Conservation (phyloP, 1,284 basidiomycete genomes). For the Ganoderma multipileum region DNA sequence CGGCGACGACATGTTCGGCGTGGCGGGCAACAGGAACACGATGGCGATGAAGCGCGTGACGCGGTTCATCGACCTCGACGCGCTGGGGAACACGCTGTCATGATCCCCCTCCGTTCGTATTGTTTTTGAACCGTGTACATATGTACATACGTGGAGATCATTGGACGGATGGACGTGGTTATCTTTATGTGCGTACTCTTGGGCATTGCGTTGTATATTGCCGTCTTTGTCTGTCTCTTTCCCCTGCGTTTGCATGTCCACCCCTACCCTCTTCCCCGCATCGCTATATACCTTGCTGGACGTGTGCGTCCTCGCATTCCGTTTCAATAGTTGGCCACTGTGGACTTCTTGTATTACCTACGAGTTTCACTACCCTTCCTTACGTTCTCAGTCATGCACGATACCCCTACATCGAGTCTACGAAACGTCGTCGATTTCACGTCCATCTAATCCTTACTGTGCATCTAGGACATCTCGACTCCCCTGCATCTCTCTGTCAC, state of each 20-base stretch:
- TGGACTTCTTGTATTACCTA: not conserved
- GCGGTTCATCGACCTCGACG: constrained; percentile 57
- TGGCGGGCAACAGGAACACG: constrained; percentile 56
- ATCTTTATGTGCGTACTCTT: constrained; percentile 11
- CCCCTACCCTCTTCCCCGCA: not conserved
- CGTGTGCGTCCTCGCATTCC: constrained; percentile 14
- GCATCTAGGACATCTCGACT: constrained; percentile 24
- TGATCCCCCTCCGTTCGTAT: not conserved
- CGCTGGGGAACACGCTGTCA: constrained; percentile 31
- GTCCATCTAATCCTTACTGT: constrained; percentile 29
- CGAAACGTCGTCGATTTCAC: not conserved
- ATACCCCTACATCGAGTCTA: not conserved
- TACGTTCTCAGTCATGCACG: not conserved
- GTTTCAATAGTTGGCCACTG: constrained; percentile 15
- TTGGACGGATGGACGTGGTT: constrained; percentile 1
- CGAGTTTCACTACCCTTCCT: not conserved
- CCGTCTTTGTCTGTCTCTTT: not conserved
- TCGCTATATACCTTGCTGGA: constrained; percentile 4
- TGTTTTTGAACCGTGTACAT: not conserved
- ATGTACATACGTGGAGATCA: not conserved
- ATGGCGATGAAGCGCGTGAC: constrained; percentile 69
- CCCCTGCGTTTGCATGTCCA: not conserved
- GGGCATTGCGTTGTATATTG: not conserved
- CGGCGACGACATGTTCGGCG: constrained; percentile 37
- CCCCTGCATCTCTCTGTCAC: not conserved